Evolutionary conservation across 257 asterid genomes (phyloP).

Genomic region (Henckelia pumila): DNA sequence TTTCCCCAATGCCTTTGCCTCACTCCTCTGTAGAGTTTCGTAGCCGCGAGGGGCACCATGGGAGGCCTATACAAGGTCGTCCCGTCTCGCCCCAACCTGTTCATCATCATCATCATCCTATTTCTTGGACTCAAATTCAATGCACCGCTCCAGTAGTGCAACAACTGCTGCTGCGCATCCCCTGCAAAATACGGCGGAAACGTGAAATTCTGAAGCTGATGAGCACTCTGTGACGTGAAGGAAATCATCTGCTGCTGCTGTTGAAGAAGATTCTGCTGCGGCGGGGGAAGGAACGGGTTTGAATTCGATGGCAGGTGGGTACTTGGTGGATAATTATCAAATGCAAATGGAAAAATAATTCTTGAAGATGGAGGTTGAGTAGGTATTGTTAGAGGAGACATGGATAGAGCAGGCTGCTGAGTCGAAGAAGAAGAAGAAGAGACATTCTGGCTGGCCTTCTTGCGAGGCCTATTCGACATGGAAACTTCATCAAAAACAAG

Average conservation of each 20-base stretch:
- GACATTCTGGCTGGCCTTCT: constrained; percentile 38
- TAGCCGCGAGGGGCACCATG: constrained; percentile 31
- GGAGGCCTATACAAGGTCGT: constrained; percentile 39
- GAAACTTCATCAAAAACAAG: constrained; percentile 58
- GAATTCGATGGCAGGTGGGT: constrained; percentile 18
- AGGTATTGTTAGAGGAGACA: constrained; percentile 6
- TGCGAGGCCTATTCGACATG: constrained; percentile 54
- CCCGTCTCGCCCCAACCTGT: constrained; percentile 37
- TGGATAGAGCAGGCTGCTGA: constrained; percentile 26
- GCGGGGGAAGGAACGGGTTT: constrained; percentile 40
- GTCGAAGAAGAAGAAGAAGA: constrained; percentile 22
- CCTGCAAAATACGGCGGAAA: constrained; percentile 74
- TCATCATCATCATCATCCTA: constrained; percentile 79
- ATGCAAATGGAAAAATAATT: constrained; percentile 62
- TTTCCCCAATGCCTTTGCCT: constrained; percentile 60
- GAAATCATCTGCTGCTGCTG: constrained; percentile 79
- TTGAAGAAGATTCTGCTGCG: constrained; percentile 19
- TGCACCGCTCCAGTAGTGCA: constrained; percentile 74
- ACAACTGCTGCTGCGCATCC: constrained; percentile 53
- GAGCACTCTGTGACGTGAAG: constrained; percentile 43
- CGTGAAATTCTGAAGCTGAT: constrained; percentile 25
- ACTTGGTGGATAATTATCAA: constrained; percentile 36
- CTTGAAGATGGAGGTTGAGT: constrained; percentile 39
- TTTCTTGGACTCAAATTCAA: constrained; percentile 77
- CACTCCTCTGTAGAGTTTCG: constrained; percentile 46